Conservation (phyloP, 371 early-diverging fungal species). For the Haplosporangium sp. region DNA sequence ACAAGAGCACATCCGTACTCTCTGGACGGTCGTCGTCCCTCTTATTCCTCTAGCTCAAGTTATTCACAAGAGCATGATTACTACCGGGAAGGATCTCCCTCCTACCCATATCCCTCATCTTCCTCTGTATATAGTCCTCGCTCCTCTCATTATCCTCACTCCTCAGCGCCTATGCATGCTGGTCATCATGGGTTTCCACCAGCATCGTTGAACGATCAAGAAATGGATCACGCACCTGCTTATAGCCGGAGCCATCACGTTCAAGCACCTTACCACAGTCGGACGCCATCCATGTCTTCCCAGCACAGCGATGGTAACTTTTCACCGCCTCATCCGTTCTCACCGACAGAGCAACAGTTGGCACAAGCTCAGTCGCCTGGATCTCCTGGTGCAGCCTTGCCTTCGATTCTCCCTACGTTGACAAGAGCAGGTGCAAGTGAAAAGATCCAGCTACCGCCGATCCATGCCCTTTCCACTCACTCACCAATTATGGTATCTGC, state of each 20-base stretch:
- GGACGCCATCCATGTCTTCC: conserved; percentile 55
- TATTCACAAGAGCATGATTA: conserved; percentile 28
- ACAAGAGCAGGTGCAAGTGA: conserved; percentile 11
- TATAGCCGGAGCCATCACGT: conserved; percentile 7
- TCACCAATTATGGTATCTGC: conserved; percentile 13
- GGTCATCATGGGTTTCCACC: conserved; percentile 32
- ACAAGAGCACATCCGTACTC: conserved; percentile 14
- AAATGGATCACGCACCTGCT: conserved; percentile 25
- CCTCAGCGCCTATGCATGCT: conserved; percentile 20
- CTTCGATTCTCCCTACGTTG: conserved; percentile 23
- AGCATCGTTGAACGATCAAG: conserved; percentile 25
- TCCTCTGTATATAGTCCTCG: conserved; percentile 35
- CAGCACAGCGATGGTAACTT: conserved; percentile 49
- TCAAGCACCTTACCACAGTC: conserved; percentile 26
- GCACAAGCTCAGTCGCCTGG: conserved; percentile 6
- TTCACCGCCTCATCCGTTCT: conserved; percentile 44
- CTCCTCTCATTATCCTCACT: background rate
- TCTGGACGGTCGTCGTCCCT: conserved; percentile 12
- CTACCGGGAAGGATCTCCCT: conserved; percentile 21
- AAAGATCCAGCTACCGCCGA: conserved; percentile 48
- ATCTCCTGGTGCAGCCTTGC: conserved; percentile 1
- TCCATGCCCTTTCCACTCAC: conserved; percentile 39
- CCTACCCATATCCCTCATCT: conserved; percentile 15
- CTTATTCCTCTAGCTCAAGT: conserved; percentile 8
- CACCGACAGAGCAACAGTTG: conserved; percentile 31